phyloP scores from a whole-genome alignment of 768 basidiomycete species.

The Termitomyces sp. region DNA sequence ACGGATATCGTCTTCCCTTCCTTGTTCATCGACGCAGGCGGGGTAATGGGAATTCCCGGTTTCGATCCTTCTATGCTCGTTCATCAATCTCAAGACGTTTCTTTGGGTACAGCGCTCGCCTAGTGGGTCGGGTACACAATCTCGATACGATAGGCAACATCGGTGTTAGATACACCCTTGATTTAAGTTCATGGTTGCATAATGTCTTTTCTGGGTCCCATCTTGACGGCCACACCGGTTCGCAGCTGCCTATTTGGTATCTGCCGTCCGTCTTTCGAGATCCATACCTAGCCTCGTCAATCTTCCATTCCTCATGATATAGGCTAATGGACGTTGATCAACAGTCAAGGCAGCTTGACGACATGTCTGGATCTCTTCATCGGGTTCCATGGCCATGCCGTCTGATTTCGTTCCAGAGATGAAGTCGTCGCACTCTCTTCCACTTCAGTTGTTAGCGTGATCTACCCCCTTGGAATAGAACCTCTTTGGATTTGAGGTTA shows the following conservation, averaged over 20 bases:
- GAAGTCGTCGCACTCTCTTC: neutral
- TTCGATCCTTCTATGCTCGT: neutral
- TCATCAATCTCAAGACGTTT: neutral
- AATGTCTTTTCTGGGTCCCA: neutral
- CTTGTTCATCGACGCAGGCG: neutral
- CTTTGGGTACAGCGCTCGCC: neutral
- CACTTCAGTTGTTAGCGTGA: neutral
- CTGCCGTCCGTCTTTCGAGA: neutral
- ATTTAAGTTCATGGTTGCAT: neutral
- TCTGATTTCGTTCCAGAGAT: neutral
- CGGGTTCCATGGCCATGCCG: neutral
- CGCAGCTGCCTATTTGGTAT: neutral
- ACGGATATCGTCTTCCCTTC: neutral
- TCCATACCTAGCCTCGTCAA: neutral
- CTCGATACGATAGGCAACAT: neutral
- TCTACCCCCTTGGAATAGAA: neutral
- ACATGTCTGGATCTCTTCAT: neutral
- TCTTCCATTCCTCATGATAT: neutral
- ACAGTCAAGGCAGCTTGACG: neutral
- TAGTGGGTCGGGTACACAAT: neutral
- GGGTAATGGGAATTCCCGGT: neutral
- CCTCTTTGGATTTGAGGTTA: neutral
- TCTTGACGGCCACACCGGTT: neutral
- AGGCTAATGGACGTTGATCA: neutral
- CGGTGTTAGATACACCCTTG: neutral